Percentiles rank a stretch among this genome's conserved stretches.
Evolutionary conservation across 495 filamentous ascomycete genomes (phyloP).

Genomic region (Penicilliopsis zonata): DNA sequence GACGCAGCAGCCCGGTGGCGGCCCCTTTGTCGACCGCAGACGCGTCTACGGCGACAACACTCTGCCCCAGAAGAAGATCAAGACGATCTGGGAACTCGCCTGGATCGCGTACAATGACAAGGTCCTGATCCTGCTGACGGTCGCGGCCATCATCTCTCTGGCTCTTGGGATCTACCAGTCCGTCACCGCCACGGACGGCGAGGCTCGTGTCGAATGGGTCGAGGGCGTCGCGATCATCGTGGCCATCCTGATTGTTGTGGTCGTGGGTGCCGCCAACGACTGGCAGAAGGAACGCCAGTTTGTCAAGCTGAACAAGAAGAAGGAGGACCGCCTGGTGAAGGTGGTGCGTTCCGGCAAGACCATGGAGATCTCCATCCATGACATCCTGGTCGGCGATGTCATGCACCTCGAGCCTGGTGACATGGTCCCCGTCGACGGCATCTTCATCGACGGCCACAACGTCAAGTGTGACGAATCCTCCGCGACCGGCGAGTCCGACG

Average conservation of each 20-base stretch:
- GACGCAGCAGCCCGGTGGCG: constrained; percentile 14
- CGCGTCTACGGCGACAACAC: constrained; percentile 60
- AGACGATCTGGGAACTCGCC: constrained; percentile 57
- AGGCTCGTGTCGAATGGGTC: constrained; percentile 62
- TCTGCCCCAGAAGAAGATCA: constrained; percentile 59
- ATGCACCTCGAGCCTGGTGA: constrained; percentile 81
- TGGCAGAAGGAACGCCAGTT: constrained; percentile 66
- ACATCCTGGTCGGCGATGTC: constrained; percentile 76
- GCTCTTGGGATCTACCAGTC: constrained; percentile 66
- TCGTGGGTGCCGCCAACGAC: constrained; percentile 58
- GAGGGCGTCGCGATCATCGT: constrained; percentile 63
- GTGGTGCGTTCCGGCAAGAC: constrained; percentile 66
- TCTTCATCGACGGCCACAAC: constrained; percentile 61
- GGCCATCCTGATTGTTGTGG: constrained; percentile 56
- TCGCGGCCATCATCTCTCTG: constrained; percentile 73
- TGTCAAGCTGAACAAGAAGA: constrained; percentile 58
- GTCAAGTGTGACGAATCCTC: constrained; percentile 76
- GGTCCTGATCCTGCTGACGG: constrained; percentile 64
- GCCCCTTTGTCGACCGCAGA: constrained; percentile 47
- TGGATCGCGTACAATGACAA: constrained; percentile 84
- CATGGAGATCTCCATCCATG: constrained; percentile 65
- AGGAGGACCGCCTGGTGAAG: constrained; percentile 60
- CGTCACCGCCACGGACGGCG: constrained; percentile 28
- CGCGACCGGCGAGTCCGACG: constrained; percentile 75
- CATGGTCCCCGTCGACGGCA: constrained; percentile 69